Percentiles rank a stretch among this genome's conserved stretches.
Evolutionary conservation across 441 rosid genomes (phyloP).

Genomic region (Sinapis alba): DNA sequence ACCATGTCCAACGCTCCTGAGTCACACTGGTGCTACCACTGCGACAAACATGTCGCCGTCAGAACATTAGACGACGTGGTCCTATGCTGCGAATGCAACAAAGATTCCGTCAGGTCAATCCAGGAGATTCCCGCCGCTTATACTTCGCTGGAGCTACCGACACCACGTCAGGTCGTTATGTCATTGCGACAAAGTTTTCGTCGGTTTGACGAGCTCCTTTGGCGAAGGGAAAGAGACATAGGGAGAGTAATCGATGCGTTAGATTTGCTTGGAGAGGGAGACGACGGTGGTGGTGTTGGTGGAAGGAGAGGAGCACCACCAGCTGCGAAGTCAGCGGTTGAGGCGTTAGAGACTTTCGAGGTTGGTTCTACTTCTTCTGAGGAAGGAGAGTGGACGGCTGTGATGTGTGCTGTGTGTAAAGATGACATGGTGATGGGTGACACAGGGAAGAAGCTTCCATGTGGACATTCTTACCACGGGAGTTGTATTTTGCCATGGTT

Average conservation of each 20-base stretch:
- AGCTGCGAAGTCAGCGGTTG: neutral
- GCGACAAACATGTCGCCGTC: neutral
- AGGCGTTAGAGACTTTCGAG: neutral
- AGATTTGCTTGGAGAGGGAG: neutral
- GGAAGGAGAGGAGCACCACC: neutral
- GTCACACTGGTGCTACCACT: neutral
- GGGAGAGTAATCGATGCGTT: neutral
- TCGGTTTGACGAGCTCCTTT: neutral
- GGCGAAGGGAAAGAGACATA: neutral
- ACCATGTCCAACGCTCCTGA: neutral
- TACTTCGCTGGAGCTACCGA: neutral
- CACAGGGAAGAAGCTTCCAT: constrained; percentile 58
- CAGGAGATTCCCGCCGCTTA: neutral
- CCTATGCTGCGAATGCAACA: neutral
- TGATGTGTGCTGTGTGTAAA: constrained; percentile 69
- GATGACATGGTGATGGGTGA: constrained; percentile 59
- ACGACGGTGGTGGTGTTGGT: neutral
- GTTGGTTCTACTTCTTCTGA: neutral
- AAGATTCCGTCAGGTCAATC: neutral
- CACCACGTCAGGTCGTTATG: too few relatives aligned
- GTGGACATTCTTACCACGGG: constrained; percentile 76
- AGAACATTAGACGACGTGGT: neutral
- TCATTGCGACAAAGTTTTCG: too few relatives aligned
- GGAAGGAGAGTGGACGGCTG: neutral
- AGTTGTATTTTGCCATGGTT: constrained; percentile 77